Evolutionary conservation across 169 alveolate species (phyloP), one percentile per base, ranked within the genome.

Genomic region (Plasmodium coatneyi): DNA sequence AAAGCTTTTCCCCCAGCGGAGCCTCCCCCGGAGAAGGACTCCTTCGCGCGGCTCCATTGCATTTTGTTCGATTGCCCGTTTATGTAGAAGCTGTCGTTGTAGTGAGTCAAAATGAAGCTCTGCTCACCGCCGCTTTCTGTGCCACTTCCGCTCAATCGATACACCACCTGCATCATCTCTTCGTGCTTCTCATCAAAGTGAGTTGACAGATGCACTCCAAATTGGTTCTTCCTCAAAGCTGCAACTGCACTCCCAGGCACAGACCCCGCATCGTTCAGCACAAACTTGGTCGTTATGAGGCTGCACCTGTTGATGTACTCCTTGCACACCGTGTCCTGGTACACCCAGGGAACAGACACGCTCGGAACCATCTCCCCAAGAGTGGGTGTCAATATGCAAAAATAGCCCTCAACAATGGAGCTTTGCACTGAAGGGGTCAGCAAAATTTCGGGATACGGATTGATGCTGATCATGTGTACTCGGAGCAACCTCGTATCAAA

Each of bases 141-240:
- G 56, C 10, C 60, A 14, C 32, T 12, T 22, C 19, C 28, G 54
- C 16, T 3, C 6, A 86, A 82, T 1, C 12, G 12, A 3, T 56
- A 46, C 41, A 66, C 76, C 5, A 86, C 49, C 39, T 81, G 92
- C 10, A 91, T 22, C 95, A 91, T 91, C 76, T 91, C 95, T 52
- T 91, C 95, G 43, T 80, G 84, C 49, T 43, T 74, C 74, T 91
- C 95, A 80, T 91, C 71, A 91, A 91, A 91, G 56, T 70, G 46
- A 1, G 95, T 91, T 28, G 66, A 49, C 30, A 91, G 56, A 4
- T 82, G 52, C 19, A 91, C 30, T 34, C 60, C 70, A 19, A 81
- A 80, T 16, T 28, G 76, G 36, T 80, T 70, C 36, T n/a, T 46
- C 19, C 74, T 56, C 16, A 80, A 25, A 10, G 25, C 66, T 2